phyloP scores from a whole-genome alignment of 192 early-diverging fungal species.

The Coemansia javaensis region DNA sequence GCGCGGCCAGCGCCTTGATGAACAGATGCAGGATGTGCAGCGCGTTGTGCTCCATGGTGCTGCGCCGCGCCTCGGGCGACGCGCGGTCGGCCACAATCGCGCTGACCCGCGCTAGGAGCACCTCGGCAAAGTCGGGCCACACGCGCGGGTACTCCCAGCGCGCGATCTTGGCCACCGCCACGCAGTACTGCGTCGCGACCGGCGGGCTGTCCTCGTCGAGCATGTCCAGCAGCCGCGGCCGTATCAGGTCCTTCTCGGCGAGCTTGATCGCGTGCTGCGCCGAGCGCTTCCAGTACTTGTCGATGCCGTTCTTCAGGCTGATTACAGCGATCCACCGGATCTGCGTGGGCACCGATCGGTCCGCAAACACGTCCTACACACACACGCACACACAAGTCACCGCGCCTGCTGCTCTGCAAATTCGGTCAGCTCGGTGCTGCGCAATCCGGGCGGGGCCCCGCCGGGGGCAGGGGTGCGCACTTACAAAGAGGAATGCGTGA shows the following conservation, averaged over 20 bases:
- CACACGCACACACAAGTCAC: background rate
- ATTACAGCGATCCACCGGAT: slow-evolving; percentile 73
- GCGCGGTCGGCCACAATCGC: slow-evolving; percentile 8
- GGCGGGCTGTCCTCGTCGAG: slow-evolving; percentile 67
- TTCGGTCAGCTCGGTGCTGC: background rate
- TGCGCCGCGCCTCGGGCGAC: slow-evolving; percentile 19
- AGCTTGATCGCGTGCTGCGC: slow-evolving; percentile 47
- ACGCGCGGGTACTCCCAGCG: slow-evolving; percentile 82
- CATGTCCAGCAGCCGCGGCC: slow-evolving; percentile 56
- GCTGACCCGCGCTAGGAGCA: slow-evolving; percentile 12
- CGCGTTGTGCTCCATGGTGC: slow-evolving; percentile 61
- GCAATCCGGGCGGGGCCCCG: too few relatives aligned
- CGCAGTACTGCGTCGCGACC: slow-evolving; percentile 70
- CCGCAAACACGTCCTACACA: slow-evolving; percentile 60
- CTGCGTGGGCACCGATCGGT: slow-evolving; percentile 57
- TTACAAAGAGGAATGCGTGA: slow-evolving; percentile 64
- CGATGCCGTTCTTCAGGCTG: slow-evolving; percentile 85
- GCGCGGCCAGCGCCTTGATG: slow-evolving; percentile 69
- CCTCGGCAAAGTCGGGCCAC: slow-evolving; percentile 60
- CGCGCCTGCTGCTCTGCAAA: background rate
- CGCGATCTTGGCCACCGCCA: slow-evolving; percentile 76
- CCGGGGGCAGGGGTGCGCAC: too few relatives aligned
- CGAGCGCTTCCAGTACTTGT: slow-evolving; percentile 83
- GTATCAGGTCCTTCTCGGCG: slow-evolving; percentile 70
- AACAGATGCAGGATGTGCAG: slow-evolving; percentile 71